These are phyloP conservation scores for Eutrema yunnanense DNA, from an alignment of 345 rosid genomes.

Conservation along the genomic window DNA sequence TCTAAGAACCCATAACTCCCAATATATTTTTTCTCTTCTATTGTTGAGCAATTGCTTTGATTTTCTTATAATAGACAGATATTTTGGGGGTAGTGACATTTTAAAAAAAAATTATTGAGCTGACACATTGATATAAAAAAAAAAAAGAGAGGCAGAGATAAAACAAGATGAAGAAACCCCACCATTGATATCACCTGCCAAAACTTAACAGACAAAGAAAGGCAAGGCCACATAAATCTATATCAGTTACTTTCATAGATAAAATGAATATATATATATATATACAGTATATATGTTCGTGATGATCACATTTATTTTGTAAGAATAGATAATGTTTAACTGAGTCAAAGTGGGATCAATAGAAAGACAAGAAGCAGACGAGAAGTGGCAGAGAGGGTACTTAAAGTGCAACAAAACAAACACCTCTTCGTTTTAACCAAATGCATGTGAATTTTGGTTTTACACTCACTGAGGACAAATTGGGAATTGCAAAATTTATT, in stretches of 20 bases:
- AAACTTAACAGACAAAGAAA: slow-evolving; percentile 3
- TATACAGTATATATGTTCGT: background rate
- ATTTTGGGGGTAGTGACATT: background rate
- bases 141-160: background rate
- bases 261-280: background rate
- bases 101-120: slow-evolving; percentile 10
- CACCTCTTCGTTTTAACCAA: slow-evolving; percentile 27
- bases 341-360: slow-evolving; percentile 4
- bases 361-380: slow-evolving; percentile 15
- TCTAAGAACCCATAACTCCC: no score
- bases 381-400: slow-evolving; percentile 26
- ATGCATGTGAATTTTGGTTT: slow-evolving; percentile 25
- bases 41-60: background rate
- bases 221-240: slow-evolving; percentile 6
- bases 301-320: slow-evolving; percentile 9
- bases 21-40: no score
- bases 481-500: slow-evolving; percentile 5
- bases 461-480: slow-evolving; percentile 12
- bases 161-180: slow-evolving; percentile 23
- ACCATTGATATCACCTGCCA: slow-evolving; percentile 26
- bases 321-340: background rate
- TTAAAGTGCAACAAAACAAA: slow-evolving; percentile 23
- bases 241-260: background rate
- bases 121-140: background rate
- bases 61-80: background rate